These are phyloP conservation scores for Arthrobotrys musiformis DNA, from an alignment of 2,329 filamentous ascomycete genomes.

Conservation along the genomic window DNA sequence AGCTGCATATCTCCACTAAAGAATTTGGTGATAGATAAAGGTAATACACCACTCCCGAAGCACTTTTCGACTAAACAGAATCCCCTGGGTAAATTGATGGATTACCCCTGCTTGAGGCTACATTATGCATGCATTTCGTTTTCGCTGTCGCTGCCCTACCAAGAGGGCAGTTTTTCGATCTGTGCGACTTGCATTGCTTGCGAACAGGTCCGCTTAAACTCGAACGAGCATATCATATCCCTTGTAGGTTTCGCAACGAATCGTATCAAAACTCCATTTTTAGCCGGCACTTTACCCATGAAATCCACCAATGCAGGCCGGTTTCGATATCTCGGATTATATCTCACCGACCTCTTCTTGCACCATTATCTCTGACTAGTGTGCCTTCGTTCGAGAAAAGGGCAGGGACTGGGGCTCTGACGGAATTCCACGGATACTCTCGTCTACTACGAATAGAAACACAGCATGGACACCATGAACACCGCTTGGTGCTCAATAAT, in stretches of 20 bases:
- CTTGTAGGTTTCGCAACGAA: constrained; percentile 37
- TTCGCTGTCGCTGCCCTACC: constrained; percentile 1
- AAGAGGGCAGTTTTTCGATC: constrained; percentile 20
- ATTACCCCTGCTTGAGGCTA: constrained; percentile 22
- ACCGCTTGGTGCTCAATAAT: constrained; percentile 9
- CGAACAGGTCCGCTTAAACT: constrained; percentile 41
- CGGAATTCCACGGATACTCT: constrained; percentile 17
- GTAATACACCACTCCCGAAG: constrained; percentile 22
- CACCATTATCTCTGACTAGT: constrained; percentile 26
- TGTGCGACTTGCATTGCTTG: constrained; percentile 29
- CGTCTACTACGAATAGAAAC: constrained; percentile 33
- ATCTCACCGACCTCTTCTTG: constrained; percentile 42
- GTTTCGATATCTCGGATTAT: constrained; percentile 55
- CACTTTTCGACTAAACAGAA: constrained; percentile 14
- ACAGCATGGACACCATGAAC: constrained; percentile 25
- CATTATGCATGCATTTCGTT: constrained; percentile 15
- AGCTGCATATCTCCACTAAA: constrained; percentile 42
- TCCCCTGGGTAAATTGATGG: constrained; percentile 53
- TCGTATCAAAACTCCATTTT: constrained; percentile 15
- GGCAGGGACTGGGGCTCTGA: constrained; percentile 16
- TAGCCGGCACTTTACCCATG: constrained; percentile 51
- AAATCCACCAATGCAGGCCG: constrained; percentile 55
- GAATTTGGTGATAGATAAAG: constrained; percentile 39
- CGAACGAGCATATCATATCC: constrained; percentile 31
- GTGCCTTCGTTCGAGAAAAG: constrained; percentile 16